A percentile compares a stretch with the other conserved stretches of the same genome.
Evolutionary conservation across 1,284 basidiomycete species (phyloP).

Genomic region (Puccinia brachypodii): DNA sequence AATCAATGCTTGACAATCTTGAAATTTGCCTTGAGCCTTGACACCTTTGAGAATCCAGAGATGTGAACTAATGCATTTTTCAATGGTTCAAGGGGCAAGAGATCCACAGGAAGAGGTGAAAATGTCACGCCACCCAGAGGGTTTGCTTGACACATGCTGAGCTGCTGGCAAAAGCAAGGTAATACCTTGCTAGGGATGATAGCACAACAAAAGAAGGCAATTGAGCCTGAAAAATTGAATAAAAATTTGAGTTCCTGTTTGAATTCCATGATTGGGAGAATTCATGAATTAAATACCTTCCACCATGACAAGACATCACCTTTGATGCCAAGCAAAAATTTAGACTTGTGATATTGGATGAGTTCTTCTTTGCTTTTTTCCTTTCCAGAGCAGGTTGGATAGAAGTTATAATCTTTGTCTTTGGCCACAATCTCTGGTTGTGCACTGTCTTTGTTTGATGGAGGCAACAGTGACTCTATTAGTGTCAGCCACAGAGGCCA

Average conservation of each 20-base stretch:
- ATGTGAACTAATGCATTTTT: background rate
- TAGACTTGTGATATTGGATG: background rate
- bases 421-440: background rate
- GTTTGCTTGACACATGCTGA: background rate
- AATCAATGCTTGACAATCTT: background rate
- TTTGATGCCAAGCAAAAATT: background rate
- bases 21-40: background rate
- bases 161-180: background rate
- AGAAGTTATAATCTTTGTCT: background rate
- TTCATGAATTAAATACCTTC: conserved; percentile 2
- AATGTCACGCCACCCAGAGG: background rate
- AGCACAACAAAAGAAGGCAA: background rate
- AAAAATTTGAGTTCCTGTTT: background rate
- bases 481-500: no score
- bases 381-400: background rate
- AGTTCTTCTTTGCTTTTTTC: background rate
- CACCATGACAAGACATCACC: background rate
- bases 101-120: background rate
- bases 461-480: background rate
- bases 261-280: background rate
- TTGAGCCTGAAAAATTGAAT: background rate
- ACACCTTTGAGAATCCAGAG: background rate
- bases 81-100: background rate
- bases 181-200: background rate
- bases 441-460: background rate